These are phyloP conservation scores for Kondoa malvinella DNA, from an alignment of 768 basidiomycete genomes.

Conservation along the genomic window DNA sequence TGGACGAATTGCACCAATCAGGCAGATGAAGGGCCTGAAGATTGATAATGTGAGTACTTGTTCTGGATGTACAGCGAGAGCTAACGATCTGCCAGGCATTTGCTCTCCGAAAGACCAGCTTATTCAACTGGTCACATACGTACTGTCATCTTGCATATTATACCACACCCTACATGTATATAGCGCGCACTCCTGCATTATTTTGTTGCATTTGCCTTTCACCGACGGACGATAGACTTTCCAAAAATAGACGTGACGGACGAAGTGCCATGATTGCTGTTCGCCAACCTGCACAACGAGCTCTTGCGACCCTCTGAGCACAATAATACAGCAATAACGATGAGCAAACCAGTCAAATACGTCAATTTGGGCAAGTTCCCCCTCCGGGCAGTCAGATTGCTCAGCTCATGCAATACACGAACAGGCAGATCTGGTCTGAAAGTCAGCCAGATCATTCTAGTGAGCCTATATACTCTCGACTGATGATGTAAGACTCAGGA, in stretches of 20 bases:
- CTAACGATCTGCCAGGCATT: too few relatives aligned
- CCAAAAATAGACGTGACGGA: too few relatives aligned
- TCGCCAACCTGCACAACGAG: too few relatives aligned
- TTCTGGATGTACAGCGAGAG: too few relatives aligned
- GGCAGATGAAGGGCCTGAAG: background rate
- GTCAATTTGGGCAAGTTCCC: constrained; percentile 5
- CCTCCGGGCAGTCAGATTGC: constrained; percentile 8
- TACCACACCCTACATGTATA: too few relatives aligned
- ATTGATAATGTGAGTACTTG: background rate
- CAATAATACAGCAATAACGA: background rate
- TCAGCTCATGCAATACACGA: constrained; percentile 27
- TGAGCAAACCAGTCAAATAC: background rate
- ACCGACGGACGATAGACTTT: too few relatives aligned
- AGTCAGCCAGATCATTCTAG: constrained; percentile 50
- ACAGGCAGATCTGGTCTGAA: constrained; percentile 47
- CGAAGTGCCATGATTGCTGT: too few relatives aligned
- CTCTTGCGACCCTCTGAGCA: background rate
- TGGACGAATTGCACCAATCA: background rate
- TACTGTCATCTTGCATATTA: too few relatives aligned
- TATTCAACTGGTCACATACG: too few relatives aligned
- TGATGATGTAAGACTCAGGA: background rate
- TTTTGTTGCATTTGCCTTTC: too few relatives aligned
- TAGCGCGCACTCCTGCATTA: too few relatives aligned
- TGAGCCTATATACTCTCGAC: constrained; percentile 28
- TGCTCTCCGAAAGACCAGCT: too few relatives aligned